phyloP scores from a whole-genome alignment of 2,329 filamentous ascomycete genomes.

The Pseudocercospora ulei region DNA sequence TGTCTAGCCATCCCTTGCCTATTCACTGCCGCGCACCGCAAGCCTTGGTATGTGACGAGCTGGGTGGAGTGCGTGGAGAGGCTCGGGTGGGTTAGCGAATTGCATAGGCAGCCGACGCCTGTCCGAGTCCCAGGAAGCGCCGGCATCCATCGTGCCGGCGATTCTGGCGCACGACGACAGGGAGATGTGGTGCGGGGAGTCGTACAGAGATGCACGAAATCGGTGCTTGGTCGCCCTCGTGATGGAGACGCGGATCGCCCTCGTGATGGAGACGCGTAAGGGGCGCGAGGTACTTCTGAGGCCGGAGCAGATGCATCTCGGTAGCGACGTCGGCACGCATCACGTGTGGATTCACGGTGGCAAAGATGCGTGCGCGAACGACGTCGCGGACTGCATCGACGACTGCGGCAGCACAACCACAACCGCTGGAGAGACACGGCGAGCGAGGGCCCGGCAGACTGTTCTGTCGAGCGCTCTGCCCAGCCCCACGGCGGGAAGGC shows the following conservation, averaged over 20 bases:
- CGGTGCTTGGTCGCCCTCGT: slow-evolving; percentile 7
- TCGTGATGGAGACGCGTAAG: no score
- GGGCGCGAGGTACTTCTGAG: no score
- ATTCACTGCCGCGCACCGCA: neutral
- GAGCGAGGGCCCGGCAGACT: no score
- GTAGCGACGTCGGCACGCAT: no score
- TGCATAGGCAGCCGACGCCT: slow-evolving; percentile 1
- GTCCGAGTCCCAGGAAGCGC: slow-evolving; percentile 3
- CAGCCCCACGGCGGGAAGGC: no score
- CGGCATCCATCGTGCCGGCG: slow-evolving; percentile 4
- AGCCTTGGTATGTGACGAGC: slow-evolving; percentile 4
- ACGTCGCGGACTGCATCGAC: no score
- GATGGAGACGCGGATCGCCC: neutral
- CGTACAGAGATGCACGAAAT: slow-evolving; percentile 3
- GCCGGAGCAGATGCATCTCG: no score
- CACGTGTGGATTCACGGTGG: no score
- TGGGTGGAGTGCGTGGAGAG: neutral
- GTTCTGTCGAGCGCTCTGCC: no score
- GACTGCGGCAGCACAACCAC: no score
- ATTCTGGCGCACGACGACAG: neutral
- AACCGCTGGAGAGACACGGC: no score
- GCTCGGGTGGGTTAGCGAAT: neutral
- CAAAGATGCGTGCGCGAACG: no score
- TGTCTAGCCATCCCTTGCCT: slow-evolving; percentile 1
- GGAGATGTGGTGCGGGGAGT: slow-evolving; percentile 4